Percentiles rank a stretch among this genome's conserved stretches.
phyloP scores from a whole-genome alignment of 176 grass and related monocot genomes.

The Areca catechu region DNA sequence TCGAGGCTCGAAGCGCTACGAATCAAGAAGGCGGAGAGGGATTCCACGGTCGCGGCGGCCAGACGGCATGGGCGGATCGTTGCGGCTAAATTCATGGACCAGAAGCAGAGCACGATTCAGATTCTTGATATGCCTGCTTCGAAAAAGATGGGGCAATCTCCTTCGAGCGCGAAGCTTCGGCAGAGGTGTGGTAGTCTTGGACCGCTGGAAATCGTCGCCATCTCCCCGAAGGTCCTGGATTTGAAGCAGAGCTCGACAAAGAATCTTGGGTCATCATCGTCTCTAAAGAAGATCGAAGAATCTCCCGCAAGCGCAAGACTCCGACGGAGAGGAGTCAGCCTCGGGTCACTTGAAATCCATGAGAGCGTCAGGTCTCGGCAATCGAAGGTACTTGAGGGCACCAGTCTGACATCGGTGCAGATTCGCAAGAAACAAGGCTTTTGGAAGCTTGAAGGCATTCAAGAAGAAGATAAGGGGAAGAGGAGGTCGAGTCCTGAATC shows the following conservation, averaged over 20 bases:
- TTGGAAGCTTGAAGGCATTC: conserved; percentile 8
- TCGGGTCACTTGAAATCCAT: conserved; percentile 76
- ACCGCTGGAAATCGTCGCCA: conserved; percentile 17
- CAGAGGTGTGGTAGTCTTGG: conserved; percentile 15
- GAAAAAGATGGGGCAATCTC: conserved; percentile 3
- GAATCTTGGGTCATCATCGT: not conserved
- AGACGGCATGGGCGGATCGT: conserved; percentile 22
- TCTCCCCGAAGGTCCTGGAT: not conserved
- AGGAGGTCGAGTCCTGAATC: not conserved
- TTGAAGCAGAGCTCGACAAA: not conserved
- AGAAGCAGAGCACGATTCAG: conserved; percentile 2
- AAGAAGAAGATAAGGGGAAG: conserved; percentile 5
- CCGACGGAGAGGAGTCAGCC: conserved; percentile 56
- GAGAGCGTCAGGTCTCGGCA: conserved; percentile 18
- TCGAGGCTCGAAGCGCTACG: conserved; percentile 22
- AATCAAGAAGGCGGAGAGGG: conserved; percentile 22
- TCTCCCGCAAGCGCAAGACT: conserved; percentile 23
- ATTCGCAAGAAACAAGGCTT: conserved; percentile 27
- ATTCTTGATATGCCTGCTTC: not conserved
- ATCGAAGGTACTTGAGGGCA: not conserved
- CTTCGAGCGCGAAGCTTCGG: not conserved
- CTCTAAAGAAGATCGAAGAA: conserved; percentile 16
- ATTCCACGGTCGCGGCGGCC: conserved; percentile 3
- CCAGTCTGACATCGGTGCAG: conserved; percentile 23
- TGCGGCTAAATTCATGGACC: conserved; percentile 36